Conservation (phyloP, 176 grass and related monocot species). For the Puya raimondii region DNA sequence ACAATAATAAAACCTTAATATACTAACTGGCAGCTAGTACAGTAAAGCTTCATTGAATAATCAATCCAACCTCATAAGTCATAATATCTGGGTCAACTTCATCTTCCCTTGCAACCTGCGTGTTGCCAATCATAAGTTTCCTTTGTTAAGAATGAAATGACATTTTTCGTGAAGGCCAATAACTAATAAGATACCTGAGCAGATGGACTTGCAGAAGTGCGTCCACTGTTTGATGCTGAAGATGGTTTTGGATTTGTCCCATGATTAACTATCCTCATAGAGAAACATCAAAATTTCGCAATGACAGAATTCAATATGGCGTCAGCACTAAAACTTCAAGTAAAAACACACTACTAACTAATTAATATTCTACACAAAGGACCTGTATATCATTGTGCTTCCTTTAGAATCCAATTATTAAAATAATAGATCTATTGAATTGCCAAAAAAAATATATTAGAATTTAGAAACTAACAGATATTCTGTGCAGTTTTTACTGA, state of each 20-base stretch:
- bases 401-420: too few relatives aligned
- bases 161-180: background rate
- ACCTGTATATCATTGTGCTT: too few relatives aligned
- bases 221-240: constrained; percentile 16
- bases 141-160: background rate
- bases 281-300: constrained; percentile 3
- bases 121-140: background rate
- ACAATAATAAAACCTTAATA: too few relatives aligned
- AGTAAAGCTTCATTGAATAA: background rate
- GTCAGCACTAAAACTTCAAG: too few relatives aligned
- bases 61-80: constrained; percentile 67
- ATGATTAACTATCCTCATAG: constrained; percentile 26
- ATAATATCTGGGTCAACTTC: constrained; percentile 75
- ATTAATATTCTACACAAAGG: background rate
- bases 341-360: background rate
- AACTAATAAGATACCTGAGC: constrained; percentile 37
- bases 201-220: constrained; percentile 20
- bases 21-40: background rate
- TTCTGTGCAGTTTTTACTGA: too few relatives aligned
- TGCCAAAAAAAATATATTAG: too few relatives aligned
- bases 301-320: too few relatives aligned
- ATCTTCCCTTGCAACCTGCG: constrained; percentile 44
- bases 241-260: constrained; percentile 32
- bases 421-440: too few relatives aligned
- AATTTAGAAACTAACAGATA: too few relatives aligned